Percentiles rank a stretch among this genome's conserved stretches.
Evolutionary conservation across 352 stramenopile species (phyloP).

Genomic region (Phytophthora crassamura): DNA sequence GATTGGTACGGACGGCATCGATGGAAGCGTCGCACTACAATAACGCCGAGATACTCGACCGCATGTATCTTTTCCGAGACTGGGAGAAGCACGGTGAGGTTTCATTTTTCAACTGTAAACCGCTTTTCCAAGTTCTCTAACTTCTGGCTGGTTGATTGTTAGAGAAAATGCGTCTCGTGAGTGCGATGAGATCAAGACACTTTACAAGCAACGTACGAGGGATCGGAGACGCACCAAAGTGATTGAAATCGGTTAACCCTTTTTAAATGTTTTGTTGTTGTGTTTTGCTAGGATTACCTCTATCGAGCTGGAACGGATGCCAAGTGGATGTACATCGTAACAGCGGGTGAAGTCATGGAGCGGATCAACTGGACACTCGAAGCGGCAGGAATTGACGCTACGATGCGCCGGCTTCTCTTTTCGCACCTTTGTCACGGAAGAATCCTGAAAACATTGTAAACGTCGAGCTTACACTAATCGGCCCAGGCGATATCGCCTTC

Average conservation of each 20-base stretch:
- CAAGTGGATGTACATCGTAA: slow-evolving; percentile 82
- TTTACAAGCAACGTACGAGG: slow-evolving; percentile 66
- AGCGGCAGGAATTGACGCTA: slow-evolving; percentile 18
- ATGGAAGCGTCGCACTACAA: slow-evolving; percentile 86
- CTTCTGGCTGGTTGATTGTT: not conserved
- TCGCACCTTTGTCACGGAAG: slow-evolving; percentile 35
- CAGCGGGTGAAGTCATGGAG: slow-evolving; percentile 71
- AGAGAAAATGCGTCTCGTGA: slow-evolving; percentile 84
- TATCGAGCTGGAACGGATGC: slow-evolving; percentile 68
- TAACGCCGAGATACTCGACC: slow-evolving; percentile 76
- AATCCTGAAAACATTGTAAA: slow-evolving; percentile 76
- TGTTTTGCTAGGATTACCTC: slow-evolving; percentile 58
- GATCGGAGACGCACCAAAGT: not conserved
- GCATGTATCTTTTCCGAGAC: slow-evolving; percentile 75
- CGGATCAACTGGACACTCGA: slow-evolving; percentile 66
- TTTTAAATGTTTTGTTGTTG: not conserved
- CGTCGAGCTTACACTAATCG: slow-evolving; percentile 68
- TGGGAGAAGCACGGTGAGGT: slow-evolving; percentile 72
- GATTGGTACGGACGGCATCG: slow-evolving; percentile 71
- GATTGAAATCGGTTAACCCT: not conserved
- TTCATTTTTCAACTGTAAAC: not conserved
- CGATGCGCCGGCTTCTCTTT: slow-evolving; percentile 35
- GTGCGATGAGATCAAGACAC: slow-evolving; percentile 65
- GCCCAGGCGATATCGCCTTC: slow-evolving; percentile 62
- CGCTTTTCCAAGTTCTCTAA: not conserved